Conservation (phyloP, 257 asterid genomes). For the Fraxinus quadrangulata region DNA sequence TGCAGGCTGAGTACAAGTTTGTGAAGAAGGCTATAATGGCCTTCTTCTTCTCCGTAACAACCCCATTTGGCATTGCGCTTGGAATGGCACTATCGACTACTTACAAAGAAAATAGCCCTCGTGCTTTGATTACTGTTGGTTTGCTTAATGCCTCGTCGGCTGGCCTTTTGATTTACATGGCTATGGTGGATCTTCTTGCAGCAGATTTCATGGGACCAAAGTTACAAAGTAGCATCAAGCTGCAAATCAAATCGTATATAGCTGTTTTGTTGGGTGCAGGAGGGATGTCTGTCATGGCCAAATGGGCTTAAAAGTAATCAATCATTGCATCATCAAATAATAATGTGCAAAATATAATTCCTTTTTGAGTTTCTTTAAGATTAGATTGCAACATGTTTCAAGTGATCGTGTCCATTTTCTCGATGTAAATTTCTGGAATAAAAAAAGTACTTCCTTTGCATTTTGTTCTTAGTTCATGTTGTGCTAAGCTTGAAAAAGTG, state of each 20-base stretch:
- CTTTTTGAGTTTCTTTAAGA: neutral
- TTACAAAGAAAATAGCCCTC: slow-evolving; percentile 57
- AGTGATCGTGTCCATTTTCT: neutral
- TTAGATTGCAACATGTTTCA: neutral
- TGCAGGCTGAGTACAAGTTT: slow-evolving; percentile 50
- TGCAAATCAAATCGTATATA: slow-evolving; percentile 40
- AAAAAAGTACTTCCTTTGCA: no score
- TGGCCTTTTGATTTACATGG: slow-evolving; percentile 59
- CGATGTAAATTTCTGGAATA: neutral
- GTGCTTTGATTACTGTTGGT: slow-evolving; percentile 51
- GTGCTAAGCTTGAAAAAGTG: no score
- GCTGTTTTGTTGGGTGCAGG: slow-evolving; percentile 58
- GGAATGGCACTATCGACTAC: slow-evolving; percentile 47
- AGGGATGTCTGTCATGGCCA: slow-evolving; percentile 74
- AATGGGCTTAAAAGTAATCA: slow-evolving; percentile 47
- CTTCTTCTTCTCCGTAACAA: slow-evolving; percentile 53
- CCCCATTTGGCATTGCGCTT: slow-evolving; percentile 64
- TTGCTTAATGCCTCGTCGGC: slow-evolving; percentile 55
- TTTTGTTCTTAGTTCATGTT: no score
- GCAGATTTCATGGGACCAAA: slow-evolving; percentile 59
- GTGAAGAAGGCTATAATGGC: slow-evolving; percentile 56
- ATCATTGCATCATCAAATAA: neutral
- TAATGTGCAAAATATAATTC: neutral
- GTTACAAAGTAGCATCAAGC: slow-evolving; percentile 49
- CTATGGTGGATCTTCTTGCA: slow-evolving; percentile 62